phyloP scores from a whole-genome alignment of 2,329 filamentous ascomycete species.

The Exophiala aquamarina region DNA sequence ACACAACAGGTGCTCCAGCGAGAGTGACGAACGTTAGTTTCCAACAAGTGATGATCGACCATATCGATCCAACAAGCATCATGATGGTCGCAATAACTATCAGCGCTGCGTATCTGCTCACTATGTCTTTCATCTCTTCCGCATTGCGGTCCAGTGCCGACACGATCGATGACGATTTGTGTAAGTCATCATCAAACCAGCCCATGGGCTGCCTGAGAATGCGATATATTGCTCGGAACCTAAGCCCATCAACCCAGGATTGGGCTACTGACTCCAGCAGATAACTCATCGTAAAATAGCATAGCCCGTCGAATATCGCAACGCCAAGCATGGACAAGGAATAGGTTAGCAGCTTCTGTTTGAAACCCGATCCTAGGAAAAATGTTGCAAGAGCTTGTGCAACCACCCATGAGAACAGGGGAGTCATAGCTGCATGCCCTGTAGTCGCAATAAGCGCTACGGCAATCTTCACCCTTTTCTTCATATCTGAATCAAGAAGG shows the following conservation, averaged over 20 bases:
- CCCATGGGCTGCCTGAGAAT: conserved; percentile 73
- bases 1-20: conserved; percentile 66
- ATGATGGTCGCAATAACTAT: conserved; percentile 67
- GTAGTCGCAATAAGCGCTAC: conserved; percentile 62
- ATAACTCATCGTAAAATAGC: conserved; percentile 67
- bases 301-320: conserved; percentile 64
- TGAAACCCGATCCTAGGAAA: conserved; percentile 54
- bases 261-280: conserved; percentile 71
- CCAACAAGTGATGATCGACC: conserved; percentile 76
- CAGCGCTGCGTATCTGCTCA: conserved; percentile 74
- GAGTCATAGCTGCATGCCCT: conserved; percentile 66
- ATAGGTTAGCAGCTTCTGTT: conserved; percentile 60
- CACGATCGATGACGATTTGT: conserved; percentile 63
- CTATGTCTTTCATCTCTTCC: conserved; percentile 82
- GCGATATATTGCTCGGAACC: conserved; percentile 64
- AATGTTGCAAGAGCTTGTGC: conserved; percentile 71
- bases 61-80: conserved; percentile 66
- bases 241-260: conserved; percentile 72
- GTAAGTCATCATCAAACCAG: conserved; percentile 73
- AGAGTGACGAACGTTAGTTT: conserved; percentile 77
- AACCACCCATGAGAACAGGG: conserved; percentile 74
- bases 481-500: conserved; percentile 62
- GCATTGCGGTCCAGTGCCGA: conserved; percentile 77
- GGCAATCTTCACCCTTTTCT: conserved; percentile 56
- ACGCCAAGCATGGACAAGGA: conserved; percentile 69